Evolutionary conservation across 169 alveolate genomes (phyloP).

Genomic region (Plasmodium knowlesi): DNA sequence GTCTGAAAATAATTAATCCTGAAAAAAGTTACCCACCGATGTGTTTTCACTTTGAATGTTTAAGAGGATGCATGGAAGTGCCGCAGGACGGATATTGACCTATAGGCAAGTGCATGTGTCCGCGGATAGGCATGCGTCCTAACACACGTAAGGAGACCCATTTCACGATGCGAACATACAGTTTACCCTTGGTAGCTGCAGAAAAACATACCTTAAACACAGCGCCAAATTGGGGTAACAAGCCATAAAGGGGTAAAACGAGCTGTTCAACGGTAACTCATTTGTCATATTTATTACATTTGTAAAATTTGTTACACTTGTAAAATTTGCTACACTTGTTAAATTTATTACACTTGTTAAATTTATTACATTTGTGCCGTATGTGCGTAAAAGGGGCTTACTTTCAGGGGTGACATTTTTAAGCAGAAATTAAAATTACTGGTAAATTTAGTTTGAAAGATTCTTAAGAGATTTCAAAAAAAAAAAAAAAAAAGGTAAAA

Average conservation of each 20-base stretch:
- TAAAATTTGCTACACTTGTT: too few relatives aligned
- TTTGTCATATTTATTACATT: neutral
- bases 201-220: neutral
- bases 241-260: neutral
- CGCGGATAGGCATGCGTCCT: neutral
- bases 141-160: neutral
- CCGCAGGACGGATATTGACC: neutral
- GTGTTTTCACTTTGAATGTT: neutral
- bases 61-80: neutral
- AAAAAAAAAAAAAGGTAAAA: neutral
- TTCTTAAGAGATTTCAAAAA: neutral
- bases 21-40: neutral
- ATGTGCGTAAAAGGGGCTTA: neutral
- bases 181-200: neutral
- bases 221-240: neutral
- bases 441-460: neutral
- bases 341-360: too few relatives aligned
- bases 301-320: too few relatives aligned
- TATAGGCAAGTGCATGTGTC: neutral
- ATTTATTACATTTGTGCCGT: neutral
- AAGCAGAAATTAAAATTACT: neutral
- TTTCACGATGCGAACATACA: neutral
- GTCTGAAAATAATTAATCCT: slow-evolving; percentile 17
- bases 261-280: neutral
- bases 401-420: neutral